These are phyloP conservation scores for Rhododendron ferrugineum DNA, from an alignment of 148 eudicot species.

Conservation along the genomic window DNA sequence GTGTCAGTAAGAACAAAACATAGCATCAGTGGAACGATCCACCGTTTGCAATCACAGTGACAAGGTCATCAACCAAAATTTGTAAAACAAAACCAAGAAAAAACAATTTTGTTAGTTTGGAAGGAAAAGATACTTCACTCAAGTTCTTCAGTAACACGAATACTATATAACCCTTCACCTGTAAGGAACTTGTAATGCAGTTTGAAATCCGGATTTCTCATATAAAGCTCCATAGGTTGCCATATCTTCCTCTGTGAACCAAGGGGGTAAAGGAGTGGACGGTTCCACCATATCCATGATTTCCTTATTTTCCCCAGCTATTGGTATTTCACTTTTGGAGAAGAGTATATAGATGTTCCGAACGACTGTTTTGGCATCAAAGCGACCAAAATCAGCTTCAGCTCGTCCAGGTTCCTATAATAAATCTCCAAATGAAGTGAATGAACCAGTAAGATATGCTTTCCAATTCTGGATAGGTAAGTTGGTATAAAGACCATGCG, in stretches of 20 bases:
- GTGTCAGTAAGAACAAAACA: neutral
- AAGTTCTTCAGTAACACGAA: neutral
- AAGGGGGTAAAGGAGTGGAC: slow-evolving; percentile 27
- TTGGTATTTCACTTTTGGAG: slow-evolving; percentile 33
- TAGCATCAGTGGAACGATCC: neutral
- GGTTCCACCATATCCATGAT: slow-evolving; percentile 38
- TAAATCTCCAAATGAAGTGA: neutral
- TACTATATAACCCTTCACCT: slow-evolving; percentile 17
- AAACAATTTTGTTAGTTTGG: neutral
- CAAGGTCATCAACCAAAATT: neutral
- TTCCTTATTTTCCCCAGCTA: slow-evolving; percentile 30
- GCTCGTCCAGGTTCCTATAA: slow-evolving; percentile 35
- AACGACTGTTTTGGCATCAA: slow-evolving; percentile 32
- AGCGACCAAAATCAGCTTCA: slow-evolving; percentile 35
- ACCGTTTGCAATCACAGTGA: neutral
- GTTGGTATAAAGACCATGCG: neutral
- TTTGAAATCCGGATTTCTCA: slow-evolving; percentile 38
- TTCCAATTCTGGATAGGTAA: neutral
- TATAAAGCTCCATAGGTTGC: slow-evolving; percentile 28
- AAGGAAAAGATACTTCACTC: neutral
- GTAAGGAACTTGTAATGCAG: slow-evolving; percentile 38
- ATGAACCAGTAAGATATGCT: neutral
- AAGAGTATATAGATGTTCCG: slow-evolving; percentile 35
- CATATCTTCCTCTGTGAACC: slow-evolving; percentile 41
- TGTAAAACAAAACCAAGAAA: neutral